phyloP scores from a whole-genome alignment of 176 grass and related monocot genomes.

The Raddia guianensis region DNA sequence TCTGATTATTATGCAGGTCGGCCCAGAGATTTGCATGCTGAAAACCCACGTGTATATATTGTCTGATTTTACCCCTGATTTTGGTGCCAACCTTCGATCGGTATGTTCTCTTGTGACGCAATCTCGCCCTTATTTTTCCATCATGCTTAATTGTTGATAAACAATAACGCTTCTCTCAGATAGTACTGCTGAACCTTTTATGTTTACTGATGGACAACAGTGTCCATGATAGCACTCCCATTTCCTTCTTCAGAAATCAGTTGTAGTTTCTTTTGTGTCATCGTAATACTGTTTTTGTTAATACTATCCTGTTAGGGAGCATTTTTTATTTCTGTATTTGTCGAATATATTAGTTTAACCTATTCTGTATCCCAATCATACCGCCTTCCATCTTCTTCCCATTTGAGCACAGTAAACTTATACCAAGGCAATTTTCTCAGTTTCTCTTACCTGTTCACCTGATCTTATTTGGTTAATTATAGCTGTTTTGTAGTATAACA shows the following conservation, averaged over 20 bases:
- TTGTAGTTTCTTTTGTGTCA: background rate
- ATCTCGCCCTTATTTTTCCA: background rate
- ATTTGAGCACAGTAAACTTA: background rate
- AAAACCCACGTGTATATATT: constrained; percentile 81
- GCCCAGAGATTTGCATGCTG: constrained; percentile 64
- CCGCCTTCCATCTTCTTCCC: background rate
- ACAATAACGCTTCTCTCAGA: background rate
- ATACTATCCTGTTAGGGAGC: background rate
- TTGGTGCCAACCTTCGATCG: constrained; percentile 59
- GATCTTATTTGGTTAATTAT: background rate
- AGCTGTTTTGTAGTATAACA: background rate
- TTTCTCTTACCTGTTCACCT: background rate
- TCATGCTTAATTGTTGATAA: background rate
- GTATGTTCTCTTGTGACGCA: constrained; percentile 41
- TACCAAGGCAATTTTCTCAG: background rate
- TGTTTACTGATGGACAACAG: background rate
- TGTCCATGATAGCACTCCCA: background rate
- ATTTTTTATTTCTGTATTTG: background rate
- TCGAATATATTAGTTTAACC: background rate
- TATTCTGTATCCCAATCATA: background rate
- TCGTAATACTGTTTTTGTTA: background rate
- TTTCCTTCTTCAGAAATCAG: background rate
- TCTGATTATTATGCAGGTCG: constrained; percentile 46
- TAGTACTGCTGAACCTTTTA: background rate
- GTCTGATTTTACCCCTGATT: constrained; percentile 69